Conservation (phyloP, 805 yeast genomes). For the Teunomyces kruisii region DNA sequence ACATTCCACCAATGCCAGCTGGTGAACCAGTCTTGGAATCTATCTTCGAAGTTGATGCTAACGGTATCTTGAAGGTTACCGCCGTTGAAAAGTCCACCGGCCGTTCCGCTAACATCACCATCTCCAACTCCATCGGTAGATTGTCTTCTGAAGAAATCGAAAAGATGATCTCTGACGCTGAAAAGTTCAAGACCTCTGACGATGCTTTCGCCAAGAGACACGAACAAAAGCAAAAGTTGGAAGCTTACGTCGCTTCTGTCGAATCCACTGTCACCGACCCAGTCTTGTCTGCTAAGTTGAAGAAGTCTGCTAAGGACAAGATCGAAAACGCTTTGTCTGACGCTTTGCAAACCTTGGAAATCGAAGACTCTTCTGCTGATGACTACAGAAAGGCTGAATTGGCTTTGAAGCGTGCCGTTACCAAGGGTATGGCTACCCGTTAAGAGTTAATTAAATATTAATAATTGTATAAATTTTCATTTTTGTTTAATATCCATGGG, state of each 20-base stretch:
- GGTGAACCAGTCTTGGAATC: slow-evolving; percentile 53
- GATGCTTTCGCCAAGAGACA: slow-evolving; percentile 99
- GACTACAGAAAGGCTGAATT: slow-evolving; percentile 99
- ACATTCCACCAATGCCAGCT: slow-evolving; percentile 51
- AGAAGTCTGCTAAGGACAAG: slow-evolving; percentile 96
- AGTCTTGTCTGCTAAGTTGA: slow-evolving; percentile 93
- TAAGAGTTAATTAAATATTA: slow-evolving; percentile 40
- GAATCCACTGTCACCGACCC: slow-evolving; percentile 98
- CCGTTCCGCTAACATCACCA: slow-evolving; percentile 50
- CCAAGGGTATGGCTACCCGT: slow-evolving; percentile 99
- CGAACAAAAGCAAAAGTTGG: slow-evolving; percentile 98
- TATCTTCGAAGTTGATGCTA: slow-evolving; percentile 51
- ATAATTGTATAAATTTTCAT: slow-evolving; percentile 8
- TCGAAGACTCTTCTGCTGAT: slow-evolving; percentile 95
- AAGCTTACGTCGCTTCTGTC: slow-evolving; percentile 87
- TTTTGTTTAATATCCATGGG: slow-evolving; percentile 8
- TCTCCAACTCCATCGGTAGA: slow-evolving; percentile 51
- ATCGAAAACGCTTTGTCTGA: slow-evolving; percentile 97
- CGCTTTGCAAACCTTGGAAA: slow-evolving; percentile 95
- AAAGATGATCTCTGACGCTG: slow-evolving; percentile 50
- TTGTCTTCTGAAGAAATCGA: slow-evolving; percentile 50
- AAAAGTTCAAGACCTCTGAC: slow-evolving; percentile 88
- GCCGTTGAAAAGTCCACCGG: slow-evolving; percentile 51
- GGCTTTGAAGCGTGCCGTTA: slow-evolving; percentile 97
- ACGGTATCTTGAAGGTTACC: slow-evolving; percentile 52